These are phyloP conservation scores for Cystobasidium tubakii DNA, from an alignment of 768 basidiomycete species.

Conservation along the genomic window DNA sequence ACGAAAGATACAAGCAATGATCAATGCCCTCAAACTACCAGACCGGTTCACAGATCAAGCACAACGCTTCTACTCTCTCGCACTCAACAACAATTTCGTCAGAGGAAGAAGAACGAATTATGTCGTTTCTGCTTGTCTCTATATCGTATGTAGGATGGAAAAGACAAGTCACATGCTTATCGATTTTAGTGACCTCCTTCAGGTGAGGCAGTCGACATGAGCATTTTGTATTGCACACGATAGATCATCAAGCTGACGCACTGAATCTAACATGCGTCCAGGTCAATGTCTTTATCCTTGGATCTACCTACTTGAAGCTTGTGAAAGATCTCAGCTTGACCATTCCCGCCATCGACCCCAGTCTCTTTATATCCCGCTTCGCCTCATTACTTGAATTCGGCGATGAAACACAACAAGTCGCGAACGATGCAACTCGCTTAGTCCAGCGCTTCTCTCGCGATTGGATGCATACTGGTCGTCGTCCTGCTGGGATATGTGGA, in stretches of 20 bases:
- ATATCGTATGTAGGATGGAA: constrained; percentile 84
- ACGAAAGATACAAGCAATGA: constrained; percentile 75
- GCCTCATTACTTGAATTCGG: constrained; percentile 92
- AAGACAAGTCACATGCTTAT: constrained; percentile 97
- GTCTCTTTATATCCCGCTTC: constrained; percentile 93
- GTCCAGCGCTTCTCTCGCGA: constrained; percentile 90
- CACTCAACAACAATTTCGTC: constrained; percentile 86
- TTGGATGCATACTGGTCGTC: constrained; percentile 92
- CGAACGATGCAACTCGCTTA: constrained; percentile 85
- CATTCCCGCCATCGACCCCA: constrained; percentile 85
- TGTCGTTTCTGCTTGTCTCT: constrained; percentile 91
- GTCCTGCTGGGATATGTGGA: constrained; percentile 95
- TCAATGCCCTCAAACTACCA: constrained; percentile 67
- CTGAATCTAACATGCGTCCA: constrained; percentile 47
- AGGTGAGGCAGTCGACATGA: constrained; percentile 59
- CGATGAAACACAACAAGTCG: constrained; percentile 83
- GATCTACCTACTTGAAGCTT: constrained; percentile 89
- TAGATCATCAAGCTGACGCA: no score
- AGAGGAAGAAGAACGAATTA: constrained; percentile 87
- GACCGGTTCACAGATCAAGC: constrained; percentile 75
- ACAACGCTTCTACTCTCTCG: constrained; percentile 81
- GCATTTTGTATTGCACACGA: no score
- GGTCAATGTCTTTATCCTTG: constrained; percentile 97
- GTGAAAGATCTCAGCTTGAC: constrained; percentile 73
- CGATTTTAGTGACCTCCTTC: constrained; percentile 93